Evolutionary conservation across 1,284 basidiomycete genomes (phyloP), one percentile per base, ranked within the genome.

Genomic region (Hypsizygus ulmarius): DNA sequence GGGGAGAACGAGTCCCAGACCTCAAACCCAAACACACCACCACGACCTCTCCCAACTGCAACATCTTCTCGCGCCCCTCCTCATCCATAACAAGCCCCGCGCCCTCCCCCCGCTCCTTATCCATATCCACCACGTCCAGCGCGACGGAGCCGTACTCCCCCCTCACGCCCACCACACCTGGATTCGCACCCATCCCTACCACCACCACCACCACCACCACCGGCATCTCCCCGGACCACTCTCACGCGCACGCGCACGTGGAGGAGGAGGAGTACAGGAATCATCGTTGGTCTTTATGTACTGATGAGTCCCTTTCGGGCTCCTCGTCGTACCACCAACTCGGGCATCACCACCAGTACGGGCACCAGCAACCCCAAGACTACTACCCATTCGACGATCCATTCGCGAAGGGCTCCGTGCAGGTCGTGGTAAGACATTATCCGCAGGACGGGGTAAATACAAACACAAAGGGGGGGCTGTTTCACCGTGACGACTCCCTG

Each of bases 251-350:
- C n/a, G n/a, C n/a, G n/a, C n/a, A n/a, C n/a, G n/a, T n/a, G n/a
- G n/a, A n/a, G n/a, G n/a, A n/a, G n/a, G n/a, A n/a, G n/a, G n/a
- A n/a, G n/a, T n/a, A n/a, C n/a, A n/a, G n/a, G n/a, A n/a, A n/a
- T n/a, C n/a, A n/a, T n/a, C n/a, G 49, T 12, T 56, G 54, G 54
- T 56, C 54, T 5, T 43, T 53, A 5, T 51, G 25, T 32, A 56
- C 54, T 0, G 54, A 56, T 40, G 54, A 55, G 1, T 50, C 48
- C 5, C 37, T n/a, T n/a, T n/a, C n/a, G n/a, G n/a, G n/a, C n/a
- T n/a, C n/a, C n/a, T n/a, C n/a, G n/a, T n/a, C n/a, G n/a, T n/a
- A n/a, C n/a, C n/a, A n/a, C n/a, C n/a, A n/a, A n/a, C n/a, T n/a
- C n/a, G n/a, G n/a, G n/a, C n/a, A n/a, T n/a, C n/a, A n/a, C n/a